Base-by-base conservation (phyloP, 805 yeast genomes). In the Torulaspora delbrueckii region DNA sequence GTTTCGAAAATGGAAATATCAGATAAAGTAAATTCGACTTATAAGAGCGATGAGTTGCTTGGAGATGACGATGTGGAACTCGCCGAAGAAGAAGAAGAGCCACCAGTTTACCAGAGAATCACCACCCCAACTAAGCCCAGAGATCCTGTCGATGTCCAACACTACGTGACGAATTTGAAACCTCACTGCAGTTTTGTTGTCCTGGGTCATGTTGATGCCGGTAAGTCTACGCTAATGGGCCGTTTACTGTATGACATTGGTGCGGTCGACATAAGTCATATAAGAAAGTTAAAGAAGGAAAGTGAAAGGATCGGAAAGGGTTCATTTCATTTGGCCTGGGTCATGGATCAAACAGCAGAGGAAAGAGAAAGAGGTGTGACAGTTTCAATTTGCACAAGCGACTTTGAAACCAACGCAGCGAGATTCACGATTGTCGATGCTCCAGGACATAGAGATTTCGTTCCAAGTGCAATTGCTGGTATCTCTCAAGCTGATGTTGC, bases 131-230 rank as follows among this genome's bases (percentile, higher is more conserved):
- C 63, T n/a, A 61, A 60, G 43, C 68, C 64, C 39, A 58, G 57
- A 40, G 54, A 58, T 23, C 61, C 66, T 58, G 84, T 84, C 32
- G 78, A 77, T 55, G 76, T 89, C 45, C 82, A 86, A 51, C 78
- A 77, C 43, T 96, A 90, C 57, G 63, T 91, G 77, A 84, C 82
- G 58, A 91, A 91, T 47, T 86, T 88, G 52, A 91, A 90, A 68
- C 98, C 93, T 63, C 99, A 93, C 70, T 77, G 93, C 67, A 89
- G 96, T 34, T 85, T 93, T 61, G 90, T 95, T 55, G 95, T 93
- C 70, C 85, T 93, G 89, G 99, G 99, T 54, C 99, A 93, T 68
- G 99, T 93, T 53, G 99, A 93, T 75, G 98, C 99, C 13, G 99
- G 99, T 60, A 93, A 93, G 71, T 88, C 96, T 36, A 93, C 99